Percentiles rank a stretch among this genome's conserved stretches.
These are phyloP conservation scores for Tremellales sp. DNA, from an alignment of 1,284 basidiomycete species.

Conservation along the genomic window DNA sequence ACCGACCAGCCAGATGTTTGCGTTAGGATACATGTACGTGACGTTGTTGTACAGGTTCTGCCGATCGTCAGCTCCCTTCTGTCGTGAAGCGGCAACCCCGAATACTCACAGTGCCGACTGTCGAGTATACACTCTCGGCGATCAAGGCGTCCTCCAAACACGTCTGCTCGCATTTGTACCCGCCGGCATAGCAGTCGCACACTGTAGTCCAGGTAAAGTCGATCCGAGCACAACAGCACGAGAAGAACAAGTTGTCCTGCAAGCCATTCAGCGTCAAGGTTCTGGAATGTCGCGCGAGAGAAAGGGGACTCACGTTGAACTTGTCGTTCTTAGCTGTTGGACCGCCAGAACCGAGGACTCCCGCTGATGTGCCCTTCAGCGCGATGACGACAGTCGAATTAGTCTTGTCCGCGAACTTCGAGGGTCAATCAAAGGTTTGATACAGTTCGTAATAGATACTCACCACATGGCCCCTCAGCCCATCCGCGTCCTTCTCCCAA, in stretches of 20 bases:
- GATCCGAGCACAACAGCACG: slow-evolving; percentile 92
- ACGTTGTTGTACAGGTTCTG: slow-evolving; percentile 92
- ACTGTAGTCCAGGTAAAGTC: slow-evolving; percentile 95
- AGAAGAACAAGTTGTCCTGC: slow-evolving; percentile 89
- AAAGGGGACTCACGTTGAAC: slow-evolving; percentile 57
- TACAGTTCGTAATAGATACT: slow-evolving; percentile 8
- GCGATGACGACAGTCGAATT: slow-evolving; percentile 83
- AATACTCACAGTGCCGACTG: slow-evolving; percentile 59
- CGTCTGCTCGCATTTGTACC: slow-evolving; percentile 74
- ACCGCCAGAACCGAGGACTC: slow-evolving; percentile 71
- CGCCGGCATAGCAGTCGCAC: slow-evolving; percentile 82
- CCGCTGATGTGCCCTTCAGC: slow-evolving; percentile 90
- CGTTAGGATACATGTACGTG: slow-evolving; percentile 85
- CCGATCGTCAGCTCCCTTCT: slow-evolving; percentile 5
- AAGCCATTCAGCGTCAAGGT: background rate
- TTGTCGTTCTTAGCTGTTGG: slow-evolving; percentile 89
- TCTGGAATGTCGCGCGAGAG: no score
- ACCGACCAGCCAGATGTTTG: slow-evolving; percentile 89
- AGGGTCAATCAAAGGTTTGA: slow-evolving; percentile 29
- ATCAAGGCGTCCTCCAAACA: slow-evolving; percentile 77
- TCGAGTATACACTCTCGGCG: slow-evolving; percentile 75
- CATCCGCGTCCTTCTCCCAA: slow-evolving; percentile 83
- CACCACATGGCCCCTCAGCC: slow-evolving; percentile 80
- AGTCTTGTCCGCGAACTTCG: slow-evolving; percentile 67
- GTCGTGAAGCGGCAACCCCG: background rate